Conservation (phyloP, 345 rosid species). For the Capsella bursapastoris region DNA sequence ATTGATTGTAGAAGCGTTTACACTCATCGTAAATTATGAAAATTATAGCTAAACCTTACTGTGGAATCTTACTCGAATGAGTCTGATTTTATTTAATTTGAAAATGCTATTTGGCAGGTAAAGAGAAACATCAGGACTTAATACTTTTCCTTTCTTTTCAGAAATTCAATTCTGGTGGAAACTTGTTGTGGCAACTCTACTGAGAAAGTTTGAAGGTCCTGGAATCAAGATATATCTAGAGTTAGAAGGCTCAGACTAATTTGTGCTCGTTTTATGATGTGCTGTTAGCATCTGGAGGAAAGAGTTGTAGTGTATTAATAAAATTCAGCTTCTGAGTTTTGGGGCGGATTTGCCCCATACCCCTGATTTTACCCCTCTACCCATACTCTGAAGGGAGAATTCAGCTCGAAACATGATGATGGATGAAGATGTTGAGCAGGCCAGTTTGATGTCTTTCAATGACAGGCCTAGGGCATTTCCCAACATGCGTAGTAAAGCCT, state of each 20-base stretch:
- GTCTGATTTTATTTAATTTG: slow-evolving; percentile 28
- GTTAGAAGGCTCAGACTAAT: neutral
- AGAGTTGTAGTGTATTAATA: slow-evolving; percentile 24
- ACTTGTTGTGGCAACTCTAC: slow-evolving; percentile 13
- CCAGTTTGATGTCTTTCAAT: slow-evolving; percentile 67
- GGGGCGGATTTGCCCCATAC: slow-evolving; percentile 50
- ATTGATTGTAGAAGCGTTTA: slow-evolving; percentile 8
- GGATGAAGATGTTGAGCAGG: slow-evolving; percentile 87
- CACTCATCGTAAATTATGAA: neutral
- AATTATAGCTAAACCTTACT: slow-evolving; percentile 26
- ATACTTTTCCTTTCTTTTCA: slow-evolving; percentile 22
- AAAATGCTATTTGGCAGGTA: slow-evolving; percentile 33
- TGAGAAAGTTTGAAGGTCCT: slow-evolving; percentile 37
- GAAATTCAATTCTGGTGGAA: slow-evolving; percentile 25
- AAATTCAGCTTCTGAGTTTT: slow-evolving; percentile 51
- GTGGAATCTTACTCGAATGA: slow-evolving; percentile 5
- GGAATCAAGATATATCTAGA: slow-evolving; percentile 23
- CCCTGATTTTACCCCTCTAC: slow-evolving; percentile 44
- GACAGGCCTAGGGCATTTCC: slow-evolving; percentile 93
- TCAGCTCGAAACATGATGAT: slow-evolving; percentile 75
- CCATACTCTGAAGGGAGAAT: slow-evolving; percentile 50
- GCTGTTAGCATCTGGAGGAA: slow-evolving; percentile 29
- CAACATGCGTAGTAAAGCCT: slow-evolving; percentile 80
- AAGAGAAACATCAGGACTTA: slow-evolving; percentile 28
- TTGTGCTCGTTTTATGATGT: slow-evolving; percentile 7